These are phyloP conservation scores for Fusarium sp. DNA, from an alignment of 2,329 filamentous ascomycete species.

Conservation along the genomic window DNA sequence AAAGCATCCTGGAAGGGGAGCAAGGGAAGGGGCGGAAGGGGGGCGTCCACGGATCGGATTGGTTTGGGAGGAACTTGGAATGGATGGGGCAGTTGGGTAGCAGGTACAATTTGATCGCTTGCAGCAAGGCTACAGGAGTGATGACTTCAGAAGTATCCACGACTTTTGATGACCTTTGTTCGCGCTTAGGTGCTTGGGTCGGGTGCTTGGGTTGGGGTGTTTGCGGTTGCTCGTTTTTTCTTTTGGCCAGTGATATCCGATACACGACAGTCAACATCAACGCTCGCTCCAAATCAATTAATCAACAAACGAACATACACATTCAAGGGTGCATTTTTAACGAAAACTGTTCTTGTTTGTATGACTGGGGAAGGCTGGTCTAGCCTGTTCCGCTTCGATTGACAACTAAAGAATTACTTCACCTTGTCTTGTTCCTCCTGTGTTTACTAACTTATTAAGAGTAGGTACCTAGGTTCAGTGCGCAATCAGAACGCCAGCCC, in stretches of 20 bases:
- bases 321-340: conserved; percentile 16
- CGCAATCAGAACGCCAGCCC: neutral
- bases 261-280: conserved; percentile 12
- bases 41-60: conserved; percentile 31
- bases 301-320: neutral
- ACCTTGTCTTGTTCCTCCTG: neutral
- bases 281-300: neutral
- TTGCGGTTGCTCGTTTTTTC: conserved; percentile 9
- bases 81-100: conserved; percentile 22
- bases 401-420: conserved; percentile 7
- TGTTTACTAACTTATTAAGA: neutral
- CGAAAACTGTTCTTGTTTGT: conserved; percentile 15
- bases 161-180: conserved; percentile 15
- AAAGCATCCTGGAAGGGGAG: conserved; percentile 35
- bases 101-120: conserved; percentile 11
- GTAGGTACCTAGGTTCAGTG: conserved; percentile 16
- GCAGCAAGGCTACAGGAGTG: neutral
- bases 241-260: conserved; percentile 17
- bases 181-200: neutral
- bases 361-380: conserved; percentile 5
- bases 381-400: neutral
- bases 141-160: conserved; percentile 9
- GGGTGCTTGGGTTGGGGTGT: conserved; percentile 6
- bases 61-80: conserved; percentile 15
- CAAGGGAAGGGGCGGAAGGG: conserved; percentile 22